Evolutionary conservation across 169 alveolate species (phyloP).

Genomic region (Cystoisospora suis): DNA sequence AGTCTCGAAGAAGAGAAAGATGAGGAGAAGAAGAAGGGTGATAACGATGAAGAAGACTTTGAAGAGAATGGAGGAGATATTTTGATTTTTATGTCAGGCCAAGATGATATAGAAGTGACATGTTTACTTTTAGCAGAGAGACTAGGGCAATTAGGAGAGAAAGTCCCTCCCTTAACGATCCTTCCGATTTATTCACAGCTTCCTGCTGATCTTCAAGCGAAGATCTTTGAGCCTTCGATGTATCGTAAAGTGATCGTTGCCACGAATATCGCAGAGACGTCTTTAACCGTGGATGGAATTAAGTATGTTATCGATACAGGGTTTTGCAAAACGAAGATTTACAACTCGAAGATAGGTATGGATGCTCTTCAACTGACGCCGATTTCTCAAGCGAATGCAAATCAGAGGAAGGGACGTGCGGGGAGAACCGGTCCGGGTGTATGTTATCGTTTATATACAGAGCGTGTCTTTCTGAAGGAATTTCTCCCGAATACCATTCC

Average conservation of each 20-base stretch:
- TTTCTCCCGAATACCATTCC: constrained; percentile 98
- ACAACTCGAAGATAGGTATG: constrained; percentile 98
- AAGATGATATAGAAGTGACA: constrained; percentile 99
- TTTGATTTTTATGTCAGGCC: constrained; percentile 99
- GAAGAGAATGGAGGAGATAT: constrained; percentile 91
- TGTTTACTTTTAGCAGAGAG: constrained; percentile 95
- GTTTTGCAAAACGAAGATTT: constrained; percentile 98
- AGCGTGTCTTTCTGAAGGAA: constrained; percentile 94
- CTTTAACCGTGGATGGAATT: constrained; percentile 98
- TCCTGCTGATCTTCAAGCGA: constrained; percentile 97
- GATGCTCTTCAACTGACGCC: constrained; percentile 99
- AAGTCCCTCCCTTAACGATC: constrained; percentile 69
- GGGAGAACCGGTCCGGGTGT: constrained; percentile 99
- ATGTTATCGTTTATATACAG: constrained; percentile 98
- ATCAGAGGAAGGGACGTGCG: constrained; percentile 99
- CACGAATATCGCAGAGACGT: constrained; percentile 99
- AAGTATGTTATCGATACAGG: constrained; percentile 99
- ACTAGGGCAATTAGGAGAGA: constrained; percentile 77
- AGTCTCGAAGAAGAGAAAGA: not conserved
- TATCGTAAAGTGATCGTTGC: constrained; percentile 95
- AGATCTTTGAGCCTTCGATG: constrained; percentile 89
- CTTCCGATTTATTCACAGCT: constrained; percentile 99
- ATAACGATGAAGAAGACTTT: not conserved
- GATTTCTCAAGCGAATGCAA: constrained; percentile 99
- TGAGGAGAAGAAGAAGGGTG: not conserved